phyloP scores from a whole-genome alignment of 306 rosid genomes.

The Potentilla sterilis region DNA sequence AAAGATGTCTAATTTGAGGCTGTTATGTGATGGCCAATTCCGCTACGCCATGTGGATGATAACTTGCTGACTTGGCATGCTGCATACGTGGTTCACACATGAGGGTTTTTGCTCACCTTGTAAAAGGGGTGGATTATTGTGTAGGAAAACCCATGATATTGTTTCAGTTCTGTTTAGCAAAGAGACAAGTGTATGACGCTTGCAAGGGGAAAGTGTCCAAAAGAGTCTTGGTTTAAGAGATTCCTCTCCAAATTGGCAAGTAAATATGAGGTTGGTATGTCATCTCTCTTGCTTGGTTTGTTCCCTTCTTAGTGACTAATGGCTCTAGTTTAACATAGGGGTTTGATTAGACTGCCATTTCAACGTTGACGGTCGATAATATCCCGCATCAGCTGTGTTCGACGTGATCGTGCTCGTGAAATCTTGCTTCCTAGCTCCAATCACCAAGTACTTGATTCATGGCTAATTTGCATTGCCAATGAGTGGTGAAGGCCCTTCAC shows the following conservation, averaged over 20 bases:
- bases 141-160: constrained; percentile 17
- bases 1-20: constrained; percentile 76
- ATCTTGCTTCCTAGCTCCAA: constrained; percentile 17
- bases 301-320: constrained; percentile 34
- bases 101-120: constrained; percentile 46
- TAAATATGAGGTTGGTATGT: constrained; percentile 44
- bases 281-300: constrained; percentile 23
- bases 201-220: constrained; percentile 22
- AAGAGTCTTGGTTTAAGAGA: constrained; percentile 28
- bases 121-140: constrained; percentile 24
- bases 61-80: constrained; percentile 46
- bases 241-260: constrained; percentile 23
- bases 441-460: not conserved
- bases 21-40: constrained; percentile 43
- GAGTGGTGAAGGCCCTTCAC: constrained; percentile 14
- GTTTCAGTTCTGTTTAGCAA: not conserved
- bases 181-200: constrained; percentile 39
- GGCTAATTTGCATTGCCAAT: constrained; percentile 5
- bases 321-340: constrained; percentile 47
- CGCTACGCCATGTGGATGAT: constrained; percentile 63
- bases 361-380: constrained; percentile 28
- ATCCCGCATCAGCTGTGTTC: constrained; percentile 26
- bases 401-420: not conserved
- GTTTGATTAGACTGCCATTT: constrained; percentile 37
- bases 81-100: constrained; percentile 45